Base-by-base conservation (phyloP, 2,329 filamentous ascomycete species). In the Tolypocladium cylindrosporum region DNA sequence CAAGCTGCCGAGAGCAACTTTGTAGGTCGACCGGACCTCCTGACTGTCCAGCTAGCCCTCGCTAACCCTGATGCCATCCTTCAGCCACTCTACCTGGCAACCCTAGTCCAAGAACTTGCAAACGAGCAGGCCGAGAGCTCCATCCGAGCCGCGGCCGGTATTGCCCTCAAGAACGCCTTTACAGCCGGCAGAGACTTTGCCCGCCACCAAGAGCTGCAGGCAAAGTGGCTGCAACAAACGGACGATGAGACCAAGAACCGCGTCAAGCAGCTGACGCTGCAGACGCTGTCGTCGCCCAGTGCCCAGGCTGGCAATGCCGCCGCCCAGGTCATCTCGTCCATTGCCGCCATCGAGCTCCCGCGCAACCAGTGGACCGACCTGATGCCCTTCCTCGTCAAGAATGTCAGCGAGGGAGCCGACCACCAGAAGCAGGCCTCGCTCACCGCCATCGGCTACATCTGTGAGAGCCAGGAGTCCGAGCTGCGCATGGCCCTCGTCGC, bases 151-250 rank as follows among this genome's bases (percentile, higher is more conserved):
- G 93, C 94, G 66, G 94, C 94, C 68, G 94, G 92, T 85, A 85
- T 99, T 67, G 93, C 94, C 66, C 81, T 99, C 70, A 99, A 99
- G 79, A 99, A 99, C 82, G 89, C 94, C 69, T 97, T 99, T 79
- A 91, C 90, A 70, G 90, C 92, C 69, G 24, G 45, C 24, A 89
- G 94, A 80, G 94, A 99, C 75, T 87, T 87, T 69, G 79, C 85
- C 69, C 88, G 91, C 71, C 86, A 96, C 76, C 88, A 90, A 71
- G 89, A 95, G 72, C 85, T 97, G 59, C 94, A 97, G 78, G 83
- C 86, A 70, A 91, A 95, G 87, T 99, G 94, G 94, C 79, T 94
- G 62, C 84, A 87, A 72, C 86, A 89, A 71, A 88, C 93, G 65
- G 88, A 91, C 68, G 80, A 85, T 65, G 85, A 89, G 61, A 89